These are phyloP conservation scores for Pythium grandisporangium DNA, from an alignment of 352 stramenopile genomes.

Conservation along the genomic window DNA sequence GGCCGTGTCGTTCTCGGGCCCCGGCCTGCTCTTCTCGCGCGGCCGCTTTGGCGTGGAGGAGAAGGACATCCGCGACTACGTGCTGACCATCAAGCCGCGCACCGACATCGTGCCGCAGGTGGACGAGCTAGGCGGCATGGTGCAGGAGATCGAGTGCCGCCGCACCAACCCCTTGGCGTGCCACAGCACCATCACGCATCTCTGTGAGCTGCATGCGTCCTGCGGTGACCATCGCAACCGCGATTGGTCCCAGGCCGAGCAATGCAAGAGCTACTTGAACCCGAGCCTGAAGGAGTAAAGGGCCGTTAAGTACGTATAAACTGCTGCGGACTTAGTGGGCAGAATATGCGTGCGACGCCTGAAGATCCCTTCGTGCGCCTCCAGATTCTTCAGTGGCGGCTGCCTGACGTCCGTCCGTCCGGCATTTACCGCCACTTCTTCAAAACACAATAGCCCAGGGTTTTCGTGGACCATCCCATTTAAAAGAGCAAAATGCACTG, in stretches of 20 bases:
- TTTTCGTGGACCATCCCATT: too few species aligned
- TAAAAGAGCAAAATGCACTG: too few species aligned
- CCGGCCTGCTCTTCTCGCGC: slow-evolving; percentile 68
- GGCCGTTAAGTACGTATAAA: too few species aligned
- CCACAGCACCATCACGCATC: slow-evolving; percentile 77
- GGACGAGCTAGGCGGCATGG: slow-evolving; percentile 72
- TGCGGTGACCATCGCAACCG: slow-evolving; percentile 72
- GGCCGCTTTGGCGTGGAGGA: slow-evolving; percentile 69
- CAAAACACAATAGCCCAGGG: too few species aligned
- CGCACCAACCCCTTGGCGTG: slow-evolving; percentile 67
- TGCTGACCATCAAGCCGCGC: slow-evolving; percentile 77
- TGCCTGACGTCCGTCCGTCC: too few species aligned
- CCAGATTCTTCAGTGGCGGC: too few species aligned
- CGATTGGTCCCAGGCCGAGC: slow-evolving; percentile 65
- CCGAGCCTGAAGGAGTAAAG: background rate
- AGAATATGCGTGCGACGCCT: too few species aligned
- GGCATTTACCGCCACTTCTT: too few species aligned
- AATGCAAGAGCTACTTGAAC: slow-evolving; percentile 65
- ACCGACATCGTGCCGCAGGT: slow-evolving; percentile 75
- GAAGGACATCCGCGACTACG: slow-evolving; percentile 71
- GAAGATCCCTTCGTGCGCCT: too few species aligned
- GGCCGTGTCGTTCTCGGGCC: slow-evolving; percentile 76
- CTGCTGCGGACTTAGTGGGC: too few species aligned
- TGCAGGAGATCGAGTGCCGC: slow-evolving; percentile 85
- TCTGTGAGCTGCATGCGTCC: slow-evolving; percentile 76